Conservation (phyloP, 805 yeast species). For the Candida pini region DNA sequence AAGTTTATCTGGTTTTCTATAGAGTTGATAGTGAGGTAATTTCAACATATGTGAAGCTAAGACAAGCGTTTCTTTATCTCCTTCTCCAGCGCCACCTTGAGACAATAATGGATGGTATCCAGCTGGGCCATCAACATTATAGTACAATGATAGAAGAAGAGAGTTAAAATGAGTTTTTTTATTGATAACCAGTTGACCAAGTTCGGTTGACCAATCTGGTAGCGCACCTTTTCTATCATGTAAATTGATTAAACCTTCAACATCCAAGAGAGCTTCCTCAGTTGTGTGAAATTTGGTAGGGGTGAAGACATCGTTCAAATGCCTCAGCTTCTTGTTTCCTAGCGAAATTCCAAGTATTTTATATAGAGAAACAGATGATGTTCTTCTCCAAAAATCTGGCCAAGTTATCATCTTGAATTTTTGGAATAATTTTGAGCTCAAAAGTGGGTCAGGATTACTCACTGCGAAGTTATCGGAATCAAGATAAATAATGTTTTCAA, state of each 20-base stretch:
- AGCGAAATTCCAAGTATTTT: conserved; percentile 27
- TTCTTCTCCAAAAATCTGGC: conserved; percentile 76
- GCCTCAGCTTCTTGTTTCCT: conserved; percentile 22
- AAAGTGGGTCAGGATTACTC: conserved; percentile 33
- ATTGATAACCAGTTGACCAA: conserved; percentile 60
- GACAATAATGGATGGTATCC: conserved; percentile 55
- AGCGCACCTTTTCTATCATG: conserved; percentile 61
- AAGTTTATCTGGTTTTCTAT: conserved; percentile 26
- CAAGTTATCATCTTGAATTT: conserved; percentile 54
- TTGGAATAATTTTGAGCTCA: conserved; percentile 37
- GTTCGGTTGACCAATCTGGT: conserved; percentile 61
- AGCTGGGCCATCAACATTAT: conserved; percentile 59
- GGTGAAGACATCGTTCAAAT: conserved; percentile 19
- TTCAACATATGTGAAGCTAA: conserved; percentile 53
- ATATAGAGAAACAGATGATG: conserved; percentile 58
- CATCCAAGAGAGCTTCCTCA: conserved; percentile 8
- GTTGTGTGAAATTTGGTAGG: conserved; percentile 11
- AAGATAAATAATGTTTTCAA: conserved; percentile 38
- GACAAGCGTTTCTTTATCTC: conserved; percentile 70
- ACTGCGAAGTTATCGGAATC: conserved; percentile 46
- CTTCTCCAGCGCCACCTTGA: conserved; percentile 68
- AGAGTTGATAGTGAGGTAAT: conserved; percentile 44
- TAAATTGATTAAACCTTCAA: conserved; percentile 31
- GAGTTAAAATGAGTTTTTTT: conserved; percentile 54
- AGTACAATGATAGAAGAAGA: conserved; percentile 56